phyloP scores from a whole-genome alignment of 129 eudicot species.

The Rutidosis leptorrhynchoides region DNA sequence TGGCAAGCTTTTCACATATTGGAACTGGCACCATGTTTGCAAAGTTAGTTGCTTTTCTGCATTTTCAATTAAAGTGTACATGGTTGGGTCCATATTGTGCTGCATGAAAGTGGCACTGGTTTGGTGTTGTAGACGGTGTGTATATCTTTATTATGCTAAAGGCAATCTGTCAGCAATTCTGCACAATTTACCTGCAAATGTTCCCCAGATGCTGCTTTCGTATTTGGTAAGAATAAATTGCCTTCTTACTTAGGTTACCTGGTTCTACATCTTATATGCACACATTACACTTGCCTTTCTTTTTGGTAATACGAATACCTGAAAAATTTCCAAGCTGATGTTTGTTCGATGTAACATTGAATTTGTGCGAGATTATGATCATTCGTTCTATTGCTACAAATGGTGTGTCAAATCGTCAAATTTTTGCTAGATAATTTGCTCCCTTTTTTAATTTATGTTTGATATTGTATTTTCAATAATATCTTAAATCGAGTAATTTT shows the following conservation, averaged over 20 bases:
- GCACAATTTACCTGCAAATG: constrained; percentile 65
- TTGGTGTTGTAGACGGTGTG: constrained; percentile 28
- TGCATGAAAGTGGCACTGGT: constrained; percentile 38
- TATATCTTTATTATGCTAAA: constrained; percentile 42
- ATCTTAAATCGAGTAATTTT: constrained; percentile 11
- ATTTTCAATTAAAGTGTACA: constrained; percentile 24
- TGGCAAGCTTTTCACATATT: constrained; percentile 25
- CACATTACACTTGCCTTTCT: constrained; percentile 13
- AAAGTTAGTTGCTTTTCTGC: constrained; percentile 26
- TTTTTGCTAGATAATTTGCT: not conserved
- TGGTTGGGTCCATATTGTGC: constrained; percentile 13
- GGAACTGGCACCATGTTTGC: constrained; percentile 17
- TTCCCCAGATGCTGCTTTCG: constrained; percentile 71
- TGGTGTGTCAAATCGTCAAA: constrained; percentile 41
- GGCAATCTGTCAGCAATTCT: constrained; percentile 52
- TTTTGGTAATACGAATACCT: constrained; percentile 26
- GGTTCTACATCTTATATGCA: constrained; percentile 9
- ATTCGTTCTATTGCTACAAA: constrained; percentile 30
- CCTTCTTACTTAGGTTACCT: constrained; percentile 32
- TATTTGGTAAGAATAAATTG: constrained; percentile 86
- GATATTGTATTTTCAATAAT: not conserved
- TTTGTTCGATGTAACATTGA: constrained; percentile 21
- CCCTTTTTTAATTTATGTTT: not conserved
- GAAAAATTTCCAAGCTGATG: constrained; percentile 31
- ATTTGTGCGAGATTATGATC: constrained; percentile 33